Evolutionary conservation across 2,329 filamentous ascomycete species (phyloP).

Genomic region (Neofusicoccum umdonicola): DNA sequence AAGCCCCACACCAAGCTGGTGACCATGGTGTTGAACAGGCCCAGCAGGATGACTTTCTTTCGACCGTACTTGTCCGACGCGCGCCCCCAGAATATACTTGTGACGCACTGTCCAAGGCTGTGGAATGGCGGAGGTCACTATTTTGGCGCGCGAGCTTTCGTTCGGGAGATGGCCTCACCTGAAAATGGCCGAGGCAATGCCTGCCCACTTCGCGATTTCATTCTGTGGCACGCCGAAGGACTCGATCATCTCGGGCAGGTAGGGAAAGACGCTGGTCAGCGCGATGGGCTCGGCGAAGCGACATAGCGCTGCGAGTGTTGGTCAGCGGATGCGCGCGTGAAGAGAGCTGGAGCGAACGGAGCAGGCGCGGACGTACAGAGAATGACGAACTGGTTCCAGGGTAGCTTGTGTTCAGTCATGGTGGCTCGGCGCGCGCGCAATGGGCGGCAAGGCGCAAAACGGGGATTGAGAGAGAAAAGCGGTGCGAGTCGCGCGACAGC

Average conservation of each 20-base stretch:
- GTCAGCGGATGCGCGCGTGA: not conserved
- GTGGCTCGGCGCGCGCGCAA: not conserved
- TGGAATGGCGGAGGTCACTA: too few species aligned
- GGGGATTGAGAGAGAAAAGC: not conserved
- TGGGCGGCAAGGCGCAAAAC: not conserved
- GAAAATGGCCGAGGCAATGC: slow-evolving; percentile 83
- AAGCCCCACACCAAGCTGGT: slow-evolving; percentile 82
- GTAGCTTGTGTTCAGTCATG: slow-evolving; percentile 39
- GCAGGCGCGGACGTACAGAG: slow-evolving; percentile 27
- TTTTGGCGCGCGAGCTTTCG: too few species aligned
- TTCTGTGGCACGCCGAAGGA: slow-evolving; percentile 38
- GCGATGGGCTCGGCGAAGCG: slow-evolving; percentile 90
- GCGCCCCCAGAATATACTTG: slow-evolving; percentile 84
- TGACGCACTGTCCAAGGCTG: slow-evolving; percentile 66
- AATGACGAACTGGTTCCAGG: slow-evolving; percentile 40
- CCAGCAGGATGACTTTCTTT: slow-evolving; percentile 79
- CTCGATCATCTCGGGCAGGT: slow-evolving; percentile 65
- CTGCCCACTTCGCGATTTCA: slow-evolving; percentile 64
- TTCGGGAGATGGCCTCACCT: slow-evolving; percentile 37
- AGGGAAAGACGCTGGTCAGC: slow-evolving; percentile 89
- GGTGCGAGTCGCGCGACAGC: not conserved
- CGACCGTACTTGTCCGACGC: slow-evolving; percentile 79
- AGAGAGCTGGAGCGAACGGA: not conserved
- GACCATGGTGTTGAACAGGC: slow-evolving; percentile 73
- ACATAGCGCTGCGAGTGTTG: slow-evolving; percentile 68